These are phyloP conservation scores for Ophiostoma montium DNA, from an alignment of 2,329 filamentous ascomycete genomes.

Conservation along the genomic window DNA sequence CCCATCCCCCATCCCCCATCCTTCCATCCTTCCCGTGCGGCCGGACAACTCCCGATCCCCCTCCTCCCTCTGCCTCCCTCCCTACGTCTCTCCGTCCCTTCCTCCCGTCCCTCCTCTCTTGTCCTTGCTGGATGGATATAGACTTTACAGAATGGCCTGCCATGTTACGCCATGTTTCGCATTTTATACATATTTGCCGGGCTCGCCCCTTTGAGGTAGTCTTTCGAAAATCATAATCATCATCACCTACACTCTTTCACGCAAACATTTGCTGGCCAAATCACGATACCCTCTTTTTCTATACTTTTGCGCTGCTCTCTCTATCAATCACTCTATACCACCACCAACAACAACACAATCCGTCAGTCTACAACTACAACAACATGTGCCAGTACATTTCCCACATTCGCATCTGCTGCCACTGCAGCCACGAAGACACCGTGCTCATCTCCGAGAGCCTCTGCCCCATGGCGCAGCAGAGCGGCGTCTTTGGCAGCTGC, in stretches of 20 bases:
- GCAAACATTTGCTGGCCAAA: neutral
- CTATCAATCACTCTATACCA: too few relatives aligned
- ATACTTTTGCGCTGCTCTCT: neutral
- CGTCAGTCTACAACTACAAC: too few relatives aligned
- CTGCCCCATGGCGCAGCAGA: constrained; percentile 20
- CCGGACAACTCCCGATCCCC: neutral
- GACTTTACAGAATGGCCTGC: too few relatives aligned
- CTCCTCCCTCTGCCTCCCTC: neutral
- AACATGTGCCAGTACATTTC: constrained; percentile 27
- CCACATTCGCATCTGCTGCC: constrained; percentile 24
- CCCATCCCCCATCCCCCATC: neutral
- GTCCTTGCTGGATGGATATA: too few relatives aligned
- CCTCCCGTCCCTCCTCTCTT: too few relatives aligned
- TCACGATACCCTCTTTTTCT: neutral
- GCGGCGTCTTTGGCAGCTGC: constrained; percentile 26
- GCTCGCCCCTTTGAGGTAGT: neutral
- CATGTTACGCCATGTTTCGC: neutral
- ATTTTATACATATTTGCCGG: neutral
- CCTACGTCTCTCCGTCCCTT: too few relatives aligned
- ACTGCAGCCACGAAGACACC: constrained; percentile 24
- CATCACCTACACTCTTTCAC: too few relatives aligned
- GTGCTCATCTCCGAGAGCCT: constrained; percentile 27
- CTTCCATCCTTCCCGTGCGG: constrained; percentile 1
- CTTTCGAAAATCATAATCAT: too few relatives aligned
- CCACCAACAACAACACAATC: constrained; percentile 11